Evolutionary conservation across 2,329 filamentous ascomycete genomes (phyloP).

Genomic region (Alternaria tenuissima): DNA sequence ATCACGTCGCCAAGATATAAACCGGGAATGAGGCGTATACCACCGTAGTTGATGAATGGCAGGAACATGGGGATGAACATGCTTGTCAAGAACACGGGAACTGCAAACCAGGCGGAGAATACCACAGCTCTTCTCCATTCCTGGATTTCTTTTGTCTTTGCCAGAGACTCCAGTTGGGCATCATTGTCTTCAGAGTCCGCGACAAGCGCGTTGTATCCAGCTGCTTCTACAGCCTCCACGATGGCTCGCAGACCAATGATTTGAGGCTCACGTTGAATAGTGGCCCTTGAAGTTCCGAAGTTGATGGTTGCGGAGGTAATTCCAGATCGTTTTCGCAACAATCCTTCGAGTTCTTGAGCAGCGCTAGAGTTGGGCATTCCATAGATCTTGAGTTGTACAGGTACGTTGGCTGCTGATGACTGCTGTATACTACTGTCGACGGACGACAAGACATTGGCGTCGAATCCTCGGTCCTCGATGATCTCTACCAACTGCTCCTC

Average conservation of each 20-base stretch:
- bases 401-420: constrained; percentile 64
- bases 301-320: constrained; percentile 78
- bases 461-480: constrained; percentile 91
- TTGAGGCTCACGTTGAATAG: constrained; percentile 74
- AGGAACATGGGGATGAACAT: constrained; percentile 94
- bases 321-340: constrained; percentile 71
- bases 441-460: constrained; percentile 82
- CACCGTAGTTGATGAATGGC: constrained; percentile 79
- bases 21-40: constrained; percentile 71
- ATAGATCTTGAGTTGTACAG: constrained; percentile 83
- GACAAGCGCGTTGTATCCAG: constrained; percentile 87
- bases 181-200: constrained; percentile 95
- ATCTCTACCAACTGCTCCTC: constrained; percentile 79
- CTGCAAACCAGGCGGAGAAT: constrained; percentile 78
- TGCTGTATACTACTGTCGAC: constrained; percentile 65
- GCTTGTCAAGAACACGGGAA: constrained; percentile 90
- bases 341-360: constrained; percentile 75
- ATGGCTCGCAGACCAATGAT: constrained; percentile 80
- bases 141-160: constrained; percentile 94
- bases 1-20: constrained; percentile 88
- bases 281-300: constrained; percentile 76
- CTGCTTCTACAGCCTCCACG: constrained; percentile 81
- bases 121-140: constrained; percentile 88
- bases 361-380: constrained; percentile 76
- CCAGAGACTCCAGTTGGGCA: constrained; percentile 91